Base-by-base conservation (phyloP, 768 basidiomycete species). In the Pholiota microspora region DNA sequence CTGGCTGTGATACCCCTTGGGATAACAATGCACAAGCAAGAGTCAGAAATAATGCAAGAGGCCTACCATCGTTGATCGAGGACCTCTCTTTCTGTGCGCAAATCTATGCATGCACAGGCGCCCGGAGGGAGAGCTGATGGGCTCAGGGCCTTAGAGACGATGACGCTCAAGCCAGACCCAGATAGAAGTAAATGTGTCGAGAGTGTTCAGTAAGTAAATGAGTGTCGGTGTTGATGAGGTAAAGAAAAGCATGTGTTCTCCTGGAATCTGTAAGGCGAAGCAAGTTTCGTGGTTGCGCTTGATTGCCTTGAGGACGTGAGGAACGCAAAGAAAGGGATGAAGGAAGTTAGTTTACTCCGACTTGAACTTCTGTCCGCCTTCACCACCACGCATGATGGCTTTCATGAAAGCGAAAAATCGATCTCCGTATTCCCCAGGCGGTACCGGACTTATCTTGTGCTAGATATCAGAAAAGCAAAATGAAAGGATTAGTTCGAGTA, bases 371-470 rank as follows among this genome's bases (percentile, higher is more conserved):
- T 69, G 74, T 13, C 79, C 82, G 18, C 87, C 88, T 40, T 77
- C 89, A 7, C 92, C 91, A 18, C 89, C 88, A 2, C 86, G 83
- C 86, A 94, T 92, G 63, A 88, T 79, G 21, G 89, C 87, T 67
- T 84, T 86, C 85, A 94, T 87, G 62, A 94, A 94, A 23, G 76
- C 55, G 69, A 91, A 86, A 79, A 99, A 98, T 42, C 97, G 84
- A 32, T 91, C 83, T 3, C 84, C 88, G 66, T 99, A 98, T 61
- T 95, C 91, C 6, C 71, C 62, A 0, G 97, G 94, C 2, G 88
- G 88, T 2, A 98, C 92, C 5, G 95, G 92, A 49, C 92, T 95
- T 62, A 98, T 98, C 67, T 91, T 95, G 65, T 94, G 92, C 94
- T 97, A 61, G 12, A 66, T 23, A 55, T 7, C 45, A 25, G 32